Base-by-base conservation (phyloP, 352 stramenopile species). In the Aphanomyces astaci region DNA sequence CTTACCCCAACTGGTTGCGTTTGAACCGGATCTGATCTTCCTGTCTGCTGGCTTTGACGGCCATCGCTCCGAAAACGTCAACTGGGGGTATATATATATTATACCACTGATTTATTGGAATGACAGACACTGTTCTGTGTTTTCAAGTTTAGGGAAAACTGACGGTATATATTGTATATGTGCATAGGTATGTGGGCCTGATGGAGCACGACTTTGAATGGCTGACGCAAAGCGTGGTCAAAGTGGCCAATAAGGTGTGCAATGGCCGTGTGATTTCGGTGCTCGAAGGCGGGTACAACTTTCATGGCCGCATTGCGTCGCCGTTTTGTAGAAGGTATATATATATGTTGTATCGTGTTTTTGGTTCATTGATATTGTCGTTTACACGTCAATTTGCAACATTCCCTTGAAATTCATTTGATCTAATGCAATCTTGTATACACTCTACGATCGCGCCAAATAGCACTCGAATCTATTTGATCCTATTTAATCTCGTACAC, bases 261-360 rank as follows among this genome's bases (percentile, higher is more conserved):
- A 49, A 88, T 9, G 87, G 87, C 13, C 74, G 86, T 1, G 64
- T 95, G 51, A 83, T 95, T 49, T 94, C 84, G 24, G 87, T 95
- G 43, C 73, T 95, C 10, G 87, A 95, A 51, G 87, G 87, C 31
- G 87, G 87, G 67, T 95, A 95, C 76, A 95, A 94, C 52, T 90
- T 92, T 53, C 79, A 95, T 56, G 85, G 82, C 2, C 85, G 82
- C 27, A 83, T 95, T 72, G 77, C 91, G 9, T 94, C 85, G 10
- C 80, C 83, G 19, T 92, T 95, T 45, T 86, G 84, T 9, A 78
- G 85, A 39, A 73, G 65, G 22, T 57, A 56, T n/a, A 7, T 36
- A n/a, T 1, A 49, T n/a, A 15, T 49, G 40, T n/a, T n/a, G 40
- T 1, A 15, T 49, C 17, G 1, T 40, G 24, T 56, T 56, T 1